Percentiles rank a stretch among this genome's conserved stretches.
Evolutionary conservation across 2,329 filamentous ascomycete genomes (phyloP).

Genomic region (Rhynchosporium secalis): DNA sequence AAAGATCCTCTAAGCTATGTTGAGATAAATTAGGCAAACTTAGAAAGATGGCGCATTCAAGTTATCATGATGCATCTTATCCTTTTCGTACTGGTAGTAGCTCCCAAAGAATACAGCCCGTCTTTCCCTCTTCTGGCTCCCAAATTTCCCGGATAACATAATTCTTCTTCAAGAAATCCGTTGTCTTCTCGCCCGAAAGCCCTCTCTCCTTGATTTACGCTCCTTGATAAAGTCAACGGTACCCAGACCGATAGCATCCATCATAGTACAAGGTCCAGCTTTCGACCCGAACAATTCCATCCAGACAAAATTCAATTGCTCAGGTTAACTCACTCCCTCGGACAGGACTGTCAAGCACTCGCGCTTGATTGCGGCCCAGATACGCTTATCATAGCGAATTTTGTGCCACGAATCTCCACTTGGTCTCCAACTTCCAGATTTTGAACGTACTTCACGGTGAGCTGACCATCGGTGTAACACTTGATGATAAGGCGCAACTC

Average conservation of each 20-base stretch:
- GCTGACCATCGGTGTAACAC: slow-evolving; percentile 50
- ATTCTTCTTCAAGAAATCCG: slow-evolving; percentile 37
- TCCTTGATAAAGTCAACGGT: slow-evolving; percentile 45
- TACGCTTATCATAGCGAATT: slow-evolving; percentile 54
- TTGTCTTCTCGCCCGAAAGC: slow-evolving; percentile 30
- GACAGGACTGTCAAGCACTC: slow-evolving; percentile 41
- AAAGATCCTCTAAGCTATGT: too few species aligned
- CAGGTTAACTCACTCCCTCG: slow-evolving; percentile 41
- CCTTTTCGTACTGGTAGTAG: slow-evolving; percentile 10
- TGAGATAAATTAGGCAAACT: background rate
- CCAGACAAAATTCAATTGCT: slow-evolving; percentile 44
- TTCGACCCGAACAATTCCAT: slow-evolving; percentile 41
- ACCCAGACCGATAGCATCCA: slow-evolving; percentile 45
- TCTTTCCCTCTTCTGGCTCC: slow-evolving; percentile 39
- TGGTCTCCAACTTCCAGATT: slow-evolving; percentile 50
- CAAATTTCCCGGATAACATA: slow-evolving; percentile 38
- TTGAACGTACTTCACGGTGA: slow-evolving; percentile 52
- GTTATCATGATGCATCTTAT: slow-evolving; percentile 8
- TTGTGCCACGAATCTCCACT: slow-evolving; percentile 55
- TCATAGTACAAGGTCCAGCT: slow-evolving; percentile 43
- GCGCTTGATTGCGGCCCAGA: slow-evolving; percentile 47
- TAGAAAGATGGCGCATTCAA: slow-evolving; percentile 19
- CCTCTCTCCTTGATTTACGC: slow-evolving; percentile 41
- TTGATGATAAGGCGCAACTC: slow-evolving; percentile 53
- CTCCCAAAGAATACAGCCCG: slow-evolving; percentile 23